Conservation (phyloP, 2,329 filamentous ascomycete genomes). For the Stemphylium beticola region DNA sequence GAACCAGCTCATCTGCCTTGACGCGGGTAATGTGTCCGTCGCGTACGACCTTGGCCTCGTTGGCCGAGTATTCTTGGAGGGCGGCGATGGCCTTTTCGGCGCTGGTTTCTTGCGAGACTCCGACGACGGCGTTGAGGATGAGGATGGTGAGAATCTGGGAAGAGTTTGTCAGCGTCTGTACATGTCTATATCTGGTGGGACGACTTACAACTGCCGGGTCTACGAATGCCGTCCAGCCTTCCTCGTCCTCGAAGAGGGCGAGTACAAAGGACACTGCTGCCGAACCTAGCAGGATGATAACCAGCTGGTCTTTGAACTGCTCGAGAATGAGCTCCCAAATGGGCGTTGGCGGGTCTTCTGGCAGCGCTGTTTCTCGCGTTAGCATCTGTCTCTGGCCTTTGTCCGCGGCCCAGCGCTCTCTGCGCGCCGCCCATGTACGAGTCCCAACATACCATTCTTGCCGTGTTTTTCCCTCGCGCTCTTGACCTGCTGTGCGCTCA, state of each 20-base stretch:
- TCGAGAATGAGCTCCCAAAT: conserved; percentile 96
- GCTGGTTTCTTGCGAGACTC: conserved; percentile 97
- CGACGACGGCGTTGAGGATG: conserved; percentile 94
- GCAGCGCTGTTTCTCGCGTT: conserved; percentile 60
- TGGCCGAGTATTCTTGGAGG: conserved; percentile 97
- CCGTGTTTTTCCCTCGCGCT: conserved; percentile 58
- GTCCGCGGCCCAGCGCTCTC: not conserved
- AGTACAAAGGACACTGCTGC: conserved; percentile 92
- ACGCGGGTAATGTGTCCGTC: conserved; percentile 80
- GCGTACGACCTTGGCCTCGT: conserved; percentile 92
- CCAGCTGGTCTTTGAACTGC: conserved; percentile 98
- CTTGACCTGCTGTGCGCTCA: conserved; percentile 58
- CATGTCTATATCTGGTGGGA: not conserved
- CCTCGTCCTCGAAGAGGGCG: conserved; percentile 89
- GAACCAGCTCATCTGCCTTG: conserved; percentile 96
- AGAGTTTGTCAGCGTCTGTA: conserved; percentile 19
- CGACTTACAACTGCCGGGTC: conserved; percentile 87
- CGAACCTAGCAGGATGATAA: conserved; percentile 91
- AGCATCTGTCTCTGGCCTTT: conserved; percentile 4
- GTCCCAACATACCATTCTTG: conserved; percentile 56
- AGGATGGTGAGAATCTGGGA: conserved; percentile 93
- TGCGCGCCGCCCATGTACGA: not conserved
- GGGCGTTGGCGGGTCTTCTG: conserved; percentile 93
- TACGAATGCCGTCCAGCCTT: conserved; percentile 96
- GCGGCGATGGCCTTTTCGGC: conserved; percentile 98